Evolutionary conservation across 371 early-diverging fungal genomes (phyloP), one percentile per base, ranked within the genome.

Genomic region (Conidiobolus incongruus): DNA sequence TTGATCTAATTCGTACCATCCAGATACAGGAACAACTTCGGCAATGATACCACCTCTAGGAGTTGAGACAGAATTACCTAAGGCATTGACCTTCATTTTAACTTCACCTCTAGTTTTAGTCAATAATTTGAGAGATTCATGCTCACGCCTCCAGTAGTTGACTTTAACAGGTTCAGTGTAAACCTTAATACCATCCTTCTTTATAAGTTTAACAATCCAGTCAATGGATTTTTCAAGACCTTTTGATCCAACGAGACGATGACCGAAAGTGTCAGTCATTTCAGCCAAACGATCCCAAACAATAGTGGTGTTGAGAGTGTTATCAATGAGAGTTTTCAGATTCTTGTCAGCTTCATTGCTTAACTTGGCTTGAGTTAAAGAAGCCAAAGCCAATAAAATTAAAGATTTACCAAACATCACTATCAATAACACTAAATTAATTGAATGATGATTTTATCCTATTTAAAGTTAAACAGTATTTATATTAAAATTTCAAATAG

Each of bases 201-300:
- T 16, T 21, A 37, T 17, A 10, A 20, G 16, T n/a, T 37, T 37
- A 17, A 17, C 17, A 21, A 37, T 21, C 38, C 38, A 37, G 11
- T 37, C 21, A 8, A 37, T 37, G 6, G 38, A 37, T 7, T 39
- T 30, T 32, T 63, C 65, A 24, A 67, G 53, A 2, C 54, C 60
- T 10, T 46, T 39, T 31, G 63, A 61, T 16, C 54, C 66, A 26
- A 53, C 64, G 47, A 63, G 56, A 38, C 71, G 63, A 50, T 56
- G 55, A 30, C n/a, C n/a, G n/a, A n/a, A n/a, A n/a, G n/a, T n/a
- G n/a, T n/a, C n/a, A n/a, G n/a, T n/a, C n/a, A n/a, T 63, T 44
- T 69, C 69, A 0, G 71, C 69, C 56, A 70, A 40, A 17, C 64
- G 55, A 47, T 70, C 68, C 67, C 70, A 68, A 10, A 64, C 65